phyloP scores from a whole-genome alignment of 192 early-diverging fungal species.

The Rhizophagus sp. region DNA sequence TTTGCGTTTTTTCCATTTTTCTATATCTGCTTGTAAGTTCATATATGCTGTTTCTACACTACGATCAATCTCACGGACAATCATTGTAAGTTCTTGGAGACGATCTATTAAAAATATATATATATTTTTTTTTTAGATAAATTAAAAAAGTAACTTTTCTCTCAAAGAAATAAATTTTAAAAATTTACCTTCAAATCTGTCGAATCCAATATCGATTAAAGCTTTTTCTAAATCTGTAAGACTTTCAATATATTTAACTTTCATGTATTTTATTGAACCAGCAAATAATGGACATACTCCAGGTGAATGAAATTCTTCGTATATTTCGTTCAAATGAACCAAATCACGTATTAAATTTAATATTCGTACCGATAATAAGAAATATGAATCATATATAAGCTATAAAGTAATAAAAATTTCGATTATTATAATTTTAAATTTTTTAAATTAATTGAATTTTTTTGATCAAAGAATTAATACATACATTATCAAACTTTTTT shows the following conservation, averaged over 20 bases:
- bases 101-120: constrained; percentile 9
- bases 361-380: not conserved
- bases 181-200: constrained; percentile 14
- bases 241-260: constrained; percentile 15
- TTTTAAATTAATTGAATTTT: not conserved
- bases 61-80: constrained; percentile 6
- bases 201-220: constrained; percentile 10
- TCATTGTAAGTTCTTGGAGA: constrained; percentile 16
- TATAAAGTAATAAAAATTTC: not conserved
- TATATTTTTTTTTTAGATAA: too few relatives aligned
- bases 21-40: constrained; percentile 12
- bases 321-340: constrained; percentile 12
- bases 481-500: constrained; percentile 5
- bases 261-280: constrained; percentile 22
- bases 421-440: not conserved
- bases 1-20: constrained; percentile 18
- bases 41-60: not conserved
- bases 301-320: constrained; percentile 17
- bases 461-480: not conserved
- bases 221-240: constrained; percentile 11
- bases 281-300: constrained; percentile 9
- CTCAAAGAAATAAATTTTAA: not conserved
- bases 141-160: not conserved
- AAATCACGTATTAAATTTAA: constrained; percentile 14
- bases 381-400: constrained; percentile 14